Conservation (phyloP, 1,284 basidiomycete genomes). For the Cutaneotrichosporon dermatis region DNA sequence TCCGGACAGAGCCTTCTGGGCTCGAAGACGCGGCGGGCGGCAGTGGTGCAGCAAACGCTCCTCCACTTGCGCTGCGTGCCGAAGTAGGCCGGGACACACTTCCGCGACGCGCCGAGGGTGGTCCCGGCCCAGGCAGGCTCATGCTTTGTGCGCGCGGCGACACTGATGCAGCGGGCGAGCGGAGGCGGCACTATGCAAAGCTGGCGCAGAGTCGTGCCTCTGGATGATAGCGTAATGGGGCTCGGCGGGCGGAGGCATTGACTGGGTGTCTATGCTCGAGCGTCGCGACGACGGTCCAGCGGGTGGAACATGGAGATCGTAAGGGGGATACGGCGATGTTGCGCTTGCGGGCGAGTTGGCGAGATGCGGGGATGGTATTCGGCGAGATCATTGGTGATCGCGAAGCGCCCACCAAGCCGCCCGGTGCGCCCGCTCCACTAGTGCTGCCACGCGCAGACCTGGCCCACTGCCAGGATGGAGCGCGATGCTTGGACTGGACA, state of each 20-base stretch:
- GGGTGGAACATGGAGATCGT: not conserved
- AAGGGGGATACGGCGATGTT: not conserved
- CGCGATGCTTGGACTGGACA: conserved; percentile 10
- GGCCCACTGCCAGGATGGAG: conserved; percentile 7
- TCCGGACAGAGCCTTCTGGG: conserved; percentile 20
- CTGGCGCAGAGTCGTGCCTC: not conserved
- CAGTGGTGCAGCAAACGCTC: not conserved
- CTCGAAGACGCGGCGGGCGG: conserved; percentile 8
- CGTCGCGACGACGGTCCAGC: conserved; percentile 15
- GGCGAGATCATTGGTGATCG: conserved; percentile 12
- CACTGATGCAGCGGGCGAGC: conserved; percentile 39
- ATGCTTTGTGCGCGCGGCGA: conserved; percentile 34
- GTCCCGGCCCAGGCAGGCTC: conserved; percentile 11
- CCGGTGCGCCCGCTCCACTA: too few species aligned
- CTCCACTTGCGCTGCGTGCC: not conserved
- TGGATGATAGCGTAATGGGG: not conserved
- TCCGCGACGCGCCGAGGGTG: not conserved
- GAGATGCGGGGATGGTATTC: not conserved
- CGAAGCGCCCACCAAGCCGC: not conserved
- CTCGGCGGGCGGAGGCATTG: conserved; percentile 36
- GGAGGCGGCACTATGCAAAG: conserved; percentile 17
- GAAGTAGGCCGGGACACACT: conserved; percentile 21
- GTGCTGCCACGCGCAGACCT: not conserved
- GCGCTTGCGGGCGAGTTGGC: conserved; percentile 3
- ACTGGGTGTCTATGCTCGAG: conserved; percentile 13